Percentiles rank a stretch among this genome's conserved stretches.
Conservation (phyloP, 1,284 basidiomycete genomes). For the Ustilago shanxiensis region DNA sequence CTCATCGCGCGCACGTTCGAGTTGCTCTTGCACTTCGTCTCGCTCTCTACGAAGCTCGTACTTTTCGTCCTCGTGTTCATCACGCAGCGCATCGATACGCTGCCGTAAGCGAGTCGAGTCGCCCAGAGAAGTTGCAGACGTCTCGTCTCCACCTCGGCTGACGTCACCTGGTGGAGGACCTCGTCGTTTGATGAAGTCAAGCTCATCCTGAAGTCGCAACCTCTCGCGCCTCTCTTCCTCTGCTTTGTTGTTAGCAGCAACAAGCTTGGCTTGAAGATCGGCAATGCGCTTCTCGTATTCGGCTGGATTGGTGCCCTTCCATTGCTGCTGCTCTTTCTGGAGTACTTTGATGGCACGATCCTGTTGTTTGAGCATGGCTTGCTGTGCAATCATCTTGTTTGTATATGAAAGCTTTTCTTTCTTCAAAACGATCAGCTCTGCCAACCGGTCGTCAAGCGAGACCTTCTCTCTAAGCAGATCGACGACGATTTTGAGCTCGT, state of each 20-base stretch:
- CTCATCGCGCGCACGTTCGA: constrained; percentile 40
- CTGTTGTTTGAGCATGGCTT: constrained; percentile 64
- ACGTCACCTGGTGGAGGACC: constrained; percentile 41
- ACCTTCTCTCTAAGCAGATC: constrained; percentile 67
- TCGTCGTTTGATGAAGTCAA: constrained; percentile 53
- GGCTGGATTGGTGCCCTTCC: constrained; percentile 46
- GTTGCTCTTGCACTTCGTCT: constrained; percentile 53
- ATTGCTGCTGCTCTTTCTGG: constrained; percentile 61
- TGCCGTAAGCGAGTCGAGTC: constrained; percentile 48
- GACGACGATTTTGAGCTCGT: constrained; percentile 68
- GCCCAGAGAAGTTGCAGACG: constrained; percentile 33
- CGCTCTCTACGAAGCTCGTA: constrained; percentile 54
- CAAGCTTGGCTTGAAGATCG: constrained; percentile 46
- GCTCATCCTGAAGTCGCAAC: constrained; percentile 51
- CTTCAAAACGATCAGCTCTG: constrained; percentile 62
- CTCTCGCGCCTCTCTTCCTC: constrained; percentile 48
- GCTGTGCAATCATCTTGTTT: constrained; percentile 62
- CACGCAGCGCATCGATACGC: constrained; percentile 51
- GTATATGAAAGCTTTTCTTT: constrained; percentile 65
- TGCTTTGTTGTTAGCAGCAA: constrained; percentile 42
- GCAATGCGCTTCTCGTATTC: constrained; percentile 44
- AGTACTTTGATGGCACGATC: constrained; percentile 64
- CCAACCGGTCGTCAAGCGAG: constrained; percentile 59
- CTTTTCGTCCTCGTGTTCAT: constrained; percentile 58
- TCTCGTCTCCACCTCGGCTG: constrained; percentile 31